Evolutionary conservation across 441 rosid genomes (phyloP).

Genomic region (Adansonia grandidieri): DNA sequence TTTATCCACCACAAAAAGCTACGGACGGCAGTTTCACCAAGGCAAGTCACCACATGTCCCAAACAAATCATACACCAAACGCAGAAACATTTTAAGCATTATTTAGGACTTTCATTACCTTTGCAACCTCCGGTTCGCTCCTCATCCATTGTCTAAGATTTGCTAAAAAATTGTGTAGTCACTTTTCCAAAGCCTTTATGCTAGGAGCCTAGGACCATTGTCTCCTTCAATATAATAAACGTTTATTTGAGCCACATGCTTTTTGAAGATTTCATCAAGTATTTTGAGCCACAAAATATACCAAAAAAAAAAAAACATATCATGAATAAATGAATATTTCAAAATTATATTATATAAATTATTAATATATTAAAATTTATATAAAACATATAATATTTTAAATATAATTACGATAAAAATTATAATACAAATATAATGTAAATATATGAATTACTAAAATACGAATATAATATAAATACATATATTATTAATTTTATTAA

Average conservation of each 20-base stretch:
- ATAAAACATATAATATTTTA: too few species aligned
- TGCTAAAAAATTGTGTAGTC: neutral
- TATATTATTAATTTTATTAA: too few species aligned
- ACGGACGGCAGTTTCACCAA: neutral
- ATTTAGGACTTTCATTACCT: neutral
- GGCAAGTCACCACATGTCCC: conserved; percentile 11
- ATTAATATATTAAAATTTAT: too few species aligned
- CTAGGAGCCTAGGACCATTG: neutral
- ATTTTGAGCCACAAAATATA: too few species aligned
- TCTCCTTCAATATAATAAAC: neutral
- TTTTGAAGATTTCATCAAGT: too few species aligned
- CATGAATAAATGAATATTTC: too few species aligned
- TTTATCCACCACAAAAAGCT: conserved; percentile 20
- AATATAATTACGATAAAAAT: too few species aligned
- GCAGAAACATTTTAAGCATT: neutral
- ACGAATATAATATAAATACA: too few species aligned
- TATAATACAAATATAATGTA: too few species aligned
- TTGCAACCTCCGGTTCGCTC: neutral
- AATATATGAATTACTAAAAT: too few species aligned
- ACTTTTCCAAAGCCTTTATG: conserved; percentile 6
- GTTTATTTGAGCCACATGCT: conserved; percentile 6
- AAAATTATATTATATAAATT: too few species aligned
- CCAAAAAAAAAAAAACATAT: too few species aligned
- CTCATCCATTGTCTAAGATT: neutral
- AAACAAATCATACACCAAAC: neutral